Base-by-base conservation (phyloP, 371 early-diverging fungal genomes). In the Mucor saturninus region DNA sequence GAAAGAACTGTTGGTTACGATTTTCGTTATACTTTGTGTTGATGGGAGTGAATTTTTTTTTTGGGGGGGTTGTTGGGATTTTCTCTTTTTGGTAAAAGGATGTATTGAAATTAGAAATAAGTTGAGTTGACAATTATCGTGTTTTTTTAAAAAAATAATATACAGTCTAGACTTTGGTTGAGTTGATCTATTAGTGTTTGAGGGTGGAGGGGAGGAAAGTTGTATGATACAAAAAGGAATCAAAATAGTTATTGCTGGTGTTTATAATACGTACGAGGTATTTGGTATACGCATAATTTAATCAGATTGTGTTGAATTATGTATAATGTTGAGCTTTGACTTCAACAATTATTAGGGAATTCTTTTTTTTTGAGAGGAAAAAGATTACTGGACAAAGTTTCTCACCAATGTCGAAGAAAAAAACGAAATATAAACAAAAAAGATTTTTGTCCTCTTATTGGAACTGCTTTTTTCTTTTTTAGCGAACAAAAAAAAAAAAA, bases 201-300 rank as follows among this genome's bases (percentile, higher is more conserved):
- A 50, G 35, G 48, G 30, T 40, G 39, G 21, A 21, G 21, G 21
- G 21, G 21, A 1, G 21, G 21, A 21, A 21, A 21, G 21, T 21
- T 45, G 42, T 61, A 61, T 61, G 61, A 45, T 61, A 61, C 61
- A 61, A 59, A 37, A 15, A 14, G 56, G 40, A 54, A 40, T 54
- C 54, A 26, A 54, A 54, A 54, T 38, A 45, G 31, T 43, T 43
- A 45, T n/a, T n/a, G 40, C 29, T 11, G n/a, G 29, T 56, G 26
- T 40, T 29, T 54, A 43, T 30, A 50, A 30, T 50, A 53, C 54
- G 54, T 45, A 43, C 42, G 11, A 29, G 35, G 45, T 61, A 37
- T 35, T 43, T 61, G 61, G 61, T 61, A 61, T 61, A 61, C 54
- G 61, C 61, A 61, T 61, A 61, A 61, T 61, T 61, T 54, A 53